Evolutionary conservation across 108 stramenopile genomes (phyloP), one percentile per base, ranked within the genome.

Genomic region (Fragilaria radians): DNA sequence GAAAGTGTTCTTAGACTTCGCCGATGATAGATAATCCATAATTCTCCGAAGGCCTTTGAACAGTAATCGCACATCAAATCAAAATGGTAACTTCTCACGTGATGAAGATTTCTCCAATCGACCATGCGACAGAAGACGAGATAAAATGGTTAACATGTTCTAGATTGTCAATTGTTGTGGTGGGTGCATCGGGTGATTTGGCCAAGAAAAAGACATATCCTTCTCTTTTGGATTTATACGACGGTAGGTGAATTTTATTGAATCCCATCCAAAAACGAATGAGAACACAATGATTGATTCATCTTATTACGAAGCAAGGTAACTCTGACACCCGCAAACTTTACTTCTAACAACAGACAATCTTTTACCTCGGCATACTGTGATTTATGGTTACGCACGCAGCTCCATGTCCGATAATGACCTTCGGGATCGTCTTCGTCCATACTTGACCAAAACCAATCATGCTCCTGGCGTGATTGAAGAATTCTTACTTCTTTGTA

Each of bases 181-280:
- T 68, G 11, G 67, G 67, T 23, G 67, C 67, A 1, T 68, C 67
- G 28, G 98, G 96, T 27, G 96, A 97, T 62, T 80, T 99, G 42
- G 98, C 96, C 27, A 96, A 96, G 73, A 97, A 97, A 58, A 99
- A 97, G 81, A 97, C 94, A 0, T 94, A 77, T 74, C 98, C 97
- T 7, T 84, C 94, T 0, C 66, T 99, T 23, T 64, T 97, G 11
- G 83, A 90, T 68, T 86, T 97, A 14, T 97, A 63, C 61, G 62
- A 59, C 26, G 36, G 36, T 42, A 14, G 11, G 36, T 42, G 7
- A n/a, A n/a, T n/a, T n/a, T n/a, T n/a, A n/a, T n/a, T n/a, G n/a
- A n/a, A n/a, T n/a, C n/a, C n/a, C n/a, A n/a, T n/a, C n/a, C n/a
- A n/a, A n/a, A n/a, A n/a, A n/a, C n/a, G n/a, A n/a, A n/a, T n/a